Evolutionary conservation across 2,329 filamentous ascomycete genomes (phyloP), one percentile per base, ranked within the genome.

Genomic region (Aureobasidium zeae): DNA sequence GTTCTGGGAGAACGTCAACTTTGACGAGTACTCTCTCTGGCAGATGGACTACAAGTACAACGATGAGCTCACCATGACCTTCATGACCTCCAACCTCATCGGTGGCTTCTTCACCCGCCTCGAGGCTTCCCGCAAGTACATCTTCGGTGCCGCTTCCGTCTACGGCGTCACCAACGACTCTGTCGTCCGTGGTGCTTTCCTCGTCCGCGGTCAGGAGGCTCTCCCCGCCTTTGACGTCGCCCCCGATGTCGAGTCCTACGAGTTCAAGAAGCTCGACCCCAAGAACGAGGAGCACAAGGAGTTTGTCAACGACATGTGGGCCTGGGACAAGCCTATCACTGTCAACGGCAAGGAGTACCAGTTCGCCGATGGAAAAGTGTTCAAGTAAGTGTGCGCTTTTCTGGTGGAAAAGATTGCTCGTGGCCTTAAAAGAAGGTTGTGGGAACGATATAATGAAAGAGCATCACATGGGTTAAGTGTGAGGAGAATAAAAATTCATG

Each of bases 41-140:
- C 80, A 79, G 66, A 72, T 88, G 57, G 82, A 88, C 70, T 98
- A 94, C 81, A 95, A 94, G 81, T 98, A 98, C 78, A 94, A 95
- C 70, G 81, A 94, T 50, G 91, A 98, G 80, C 78, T 98, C 56
- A 95, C 86, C 63, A 73, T 91, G 69, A 84, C 83, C 62, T 98
- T 98, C 84, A 98, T 98, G 91, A 89, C 86, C 57, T 86, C 83
- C 77, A 98, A 98, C 79, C 74, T 96, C 68, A 89, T 98, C 65
- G 88, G 77, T 72, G 91, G 91, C 66, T 94, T 98, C 79, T 94
- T 95, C 73, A 77, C 79, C 67, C 91, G 91, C 76, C 86, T 98
- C 49, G 91, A 98, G 77, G 91, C 65, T 53, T 94, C 86, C 63
- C 88, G 91, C 75, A 98, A 98, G 82, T 94, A 86, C 77, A 70